Conservation (phyloP, 2,329 filamentous ascomycete genomes). For the Aspergillus sp. region DNA sequence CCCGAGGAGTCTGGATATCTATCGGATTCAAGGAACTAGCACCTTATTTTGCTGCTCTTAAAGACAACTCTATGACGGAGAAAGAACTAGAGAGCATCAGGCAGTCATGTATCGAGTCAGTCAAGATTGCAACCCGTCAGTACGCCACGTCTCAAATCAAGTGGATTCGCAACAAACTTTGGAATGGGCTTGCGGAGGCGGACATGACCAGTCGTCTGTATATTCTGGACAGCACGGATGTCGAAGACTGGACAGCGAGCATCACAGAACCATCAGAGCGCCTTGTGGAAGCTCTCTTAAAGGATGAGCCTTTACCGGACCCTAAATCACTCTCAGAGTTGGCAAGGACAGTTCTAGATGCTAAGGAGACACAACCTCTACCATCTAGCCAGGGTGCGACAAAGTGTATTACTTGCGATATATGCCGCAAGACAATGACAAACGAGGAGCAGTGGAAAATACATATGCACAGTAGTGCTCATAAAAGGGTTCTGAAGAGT, state of each 20-base stretch:
- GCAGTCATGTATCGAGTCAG: constrained; percentile 65
- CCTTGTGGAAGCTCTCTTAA: constrained; percentile 65
- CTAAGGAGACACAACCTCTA: constrained; percentile 53
- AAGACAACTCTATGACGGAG: constrained; percentile 22
- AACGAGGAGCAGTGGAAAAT: constrained; percentile 58
- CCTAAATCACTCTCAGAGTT: constrained; percentile 58
- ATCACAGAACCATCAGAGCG: constrained; percentile 66
- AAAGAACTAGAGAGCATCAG: constrained; percentile 57
- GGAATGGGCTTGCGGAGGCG: constrained; percentile 64
- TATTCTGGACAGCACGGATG: constrained; percentile 76
- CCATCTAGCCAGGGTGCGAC: constrained; percentile 43
- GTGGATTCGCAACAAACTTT: constrained; percentile 83
- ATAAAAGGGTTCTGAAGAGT: constrained; percentile 58
- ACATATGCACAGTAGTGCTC: constrained; percentile 57
- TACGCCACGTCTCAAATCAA: constrained; percentile 82
- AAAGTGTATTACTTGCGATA: constrained; percentile 61
- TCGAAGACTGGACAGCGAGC: constrained; percentile 58
- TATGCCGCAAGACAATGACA: constrained; percentile 62
- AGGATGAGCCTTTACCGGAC: constrained; percentile 53
- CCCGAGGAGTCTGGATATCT: constrained; percentile 89
- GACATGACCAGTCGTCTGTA: constrained; percentile 62
- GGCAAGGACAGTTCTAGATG: constrained; percentile 58
- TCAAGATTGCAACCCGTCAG: constrained; percentile 79
- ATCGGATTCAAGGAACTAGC: constrained; percentile 95
- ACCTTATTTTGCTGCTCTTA: constrained; percentile 61